Conservation (phyloP, 352 stramenopile genomes). For the Globisporangium spinosum region DNA sequence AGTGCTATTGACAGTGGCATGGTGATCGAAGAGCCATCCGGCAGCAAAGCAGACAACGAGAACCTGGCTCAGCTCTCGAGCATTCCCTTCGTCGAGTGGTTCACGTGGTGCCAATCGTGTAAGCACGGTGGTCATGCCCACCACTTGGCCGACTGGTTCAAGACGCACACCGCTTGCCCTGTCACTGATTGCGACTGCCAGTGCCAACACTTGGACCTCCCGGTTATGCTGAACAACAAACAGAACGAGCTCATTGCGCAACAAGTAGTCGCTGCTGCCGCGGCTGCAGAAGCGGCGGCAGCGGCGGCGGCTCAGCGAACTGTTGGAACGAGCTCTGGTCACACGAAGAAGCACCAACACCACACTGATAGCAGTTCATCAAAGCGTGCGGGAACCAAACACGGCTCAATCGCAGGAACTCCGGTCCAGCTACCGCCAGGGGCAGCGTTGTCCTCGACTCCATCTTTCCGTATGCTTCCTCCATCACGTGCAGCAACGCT, state of each 20-base stretch:
- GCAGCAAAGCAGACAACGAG: constrained; percentile 63
- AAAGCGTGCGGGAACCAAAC: constrained; percentile 12
- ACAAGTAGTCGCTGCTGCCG: constrained; percentile 26
- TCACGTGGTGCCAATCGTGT: constrained; percentile 93
- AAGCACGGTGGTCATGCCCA: constrained; percentile 91
- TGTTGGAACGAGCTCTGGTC: not conserved
- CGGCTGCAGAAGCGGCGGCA: constrained; percentile 11
- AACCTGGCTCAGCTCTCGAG: constrained; percentile 88
- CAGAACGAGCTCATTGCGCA: constrained; percentile 39
- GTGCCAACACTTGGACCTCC: constrained; percentile 82
- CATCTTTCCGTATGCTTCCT: constrained; percentile 19
- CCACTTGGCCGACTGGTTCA: constrained; percentile 93
- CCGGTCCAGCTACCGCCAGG: constrained; percentile 12
- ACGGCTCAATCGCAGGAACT: constrained; percentile 16
- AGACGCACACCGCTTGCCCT: constrained; percentile 83
- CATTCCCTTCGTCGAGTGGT: constrained; percentile 94
- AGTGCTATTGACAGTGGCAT: constrained; percentile 30
- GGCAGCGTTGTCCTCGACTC: constrained; percentile 1
- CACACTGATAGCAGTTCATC: constrained; percentile 1
- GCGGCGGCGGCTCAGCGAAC: constrained; percentile 13
- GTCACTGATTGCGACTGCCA: constrained; percentile 92
- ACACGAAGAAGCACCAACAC: constrained; percentile 19
- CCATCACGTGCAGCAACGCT: constrained; percentile 26
- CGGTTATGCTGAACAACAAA: constrained; percentile 53
- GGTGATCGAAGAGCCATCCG: constrained; percentile 48